A percentile compares a stretch with the other conserved stretches of the same genome.
Evolutionary conservation across 2,329 filamentous ascomycete genomes (phyloP).

Genomic region (Botryotinia globosa): DNA sequence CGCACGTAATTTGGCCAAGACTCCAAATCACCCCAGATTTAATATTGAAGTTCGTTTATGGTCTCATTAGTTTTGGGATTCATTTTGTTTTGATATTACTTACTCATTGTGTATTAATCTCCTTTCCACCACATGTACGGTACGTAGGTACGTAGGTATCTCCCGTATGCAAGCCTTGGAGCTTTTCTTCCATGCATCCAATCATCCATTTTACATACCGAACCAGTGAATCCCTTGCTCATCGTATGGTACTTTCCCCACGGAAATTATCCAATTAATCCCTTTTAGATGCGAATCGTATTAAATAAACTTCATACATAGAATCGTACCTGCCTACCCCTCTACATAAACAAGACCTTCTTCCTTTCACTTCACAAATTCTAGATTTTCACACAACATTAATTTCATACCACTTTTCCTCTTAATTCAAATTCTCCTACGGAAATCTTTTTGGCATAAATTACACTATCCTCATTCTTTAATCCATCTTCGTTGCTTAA

Average conservation of each 20-base stretch:
- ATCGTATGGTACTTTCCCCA: constrained; percentile 5
- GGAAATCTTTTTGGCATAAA: background rate
- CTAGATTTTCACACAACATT: constrained; percentile 4
- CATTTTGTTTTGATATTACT: background rate
- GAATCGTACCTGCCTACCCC: constrained; percentile 2
- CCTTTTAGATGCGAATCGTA: background rate
- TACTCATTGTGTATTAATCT: background rate
- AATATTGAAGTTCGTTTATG: background rate
- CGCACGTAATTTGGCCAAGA: constrained; percentile 1
- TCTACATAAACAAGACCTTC: background rate
- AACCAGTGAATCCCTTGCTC: background rate
- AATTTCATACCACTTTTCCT: background rate
- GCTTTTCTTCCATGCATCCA: background rate
- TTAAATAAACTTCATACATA: background rate
- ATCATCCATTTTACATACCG: background rate
- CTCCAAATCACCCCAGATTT: background rate
- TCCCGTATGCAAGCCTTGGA: background rate
- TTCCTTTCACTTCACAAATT: background rate
- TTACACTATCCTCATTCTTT: background rate
- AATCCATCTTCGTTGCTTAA: constrained; percentile 5
- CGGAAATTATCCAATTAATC: background rate
- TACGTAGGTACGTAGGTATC: background rate
- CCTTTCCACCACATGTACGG: background rate
- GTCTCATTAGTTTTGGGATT: constrained; percentile 1
- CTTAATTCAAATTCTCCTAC: constrained; percentile 2